phyloP scores from a whole-genome alignment of 1,284 basidiomycete species.

The Pseudozyma tsukubaensis region DNA sequence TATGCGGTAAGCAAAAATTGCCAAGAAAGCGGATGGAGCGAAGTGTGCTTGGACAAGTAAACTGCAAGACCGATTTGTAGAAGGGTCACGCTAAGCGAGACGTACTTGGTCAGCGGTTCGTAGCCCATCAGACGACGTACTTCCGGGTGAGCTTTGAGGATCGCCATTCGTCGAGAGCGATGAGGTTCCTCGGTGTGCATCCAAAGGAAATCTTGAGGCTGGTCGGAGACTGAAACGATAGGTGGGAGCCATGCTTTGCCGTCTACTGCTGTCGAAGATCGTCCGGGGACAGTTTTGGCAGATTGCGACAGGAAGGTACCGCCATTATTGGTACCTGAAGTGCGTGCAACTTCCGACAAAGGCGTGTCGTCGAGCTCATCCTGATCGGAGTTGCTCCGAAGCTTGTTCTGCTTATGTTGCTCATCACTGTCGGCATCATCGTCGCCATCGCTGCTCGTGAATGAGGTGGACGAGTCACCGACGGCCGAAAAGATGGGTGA shows the following conservation, averaged over 20 bases:
- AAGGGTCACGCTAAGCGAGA: slow-evolving; percentile 81
- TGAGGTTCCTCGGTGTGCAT: slow-evolving; percentile 98
- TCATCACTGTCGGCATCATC: slow-evolving; percentile 2
- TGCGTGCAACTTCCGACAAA: slow-evolving; percentile 1
- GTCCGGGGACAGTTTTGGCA: not conserved
- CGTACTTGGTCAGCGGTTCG: slow-evolving; percentile 87
- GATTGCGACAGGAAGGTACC: not conserved
- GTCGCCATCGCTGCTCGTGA: slow-evolving; percentile 16
- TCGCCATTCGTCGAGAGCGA: slow-evolving; percentile 83
- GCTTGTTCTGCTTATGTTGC: not conserved
- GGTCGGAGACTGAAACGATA: slow-evolving; percentile 51
- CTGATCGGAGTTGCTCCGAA: not conserved
- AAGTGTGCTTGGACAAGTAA: slow-evolving; percentile 60
- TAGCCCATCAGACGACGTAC: slow-evolving; percentile 94
- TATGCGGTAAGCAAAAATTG: slow-evolving; percentile 84
- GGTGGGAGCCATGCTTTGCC: slow-evolving; percentile 64
- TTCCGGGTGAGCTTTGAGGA: slow-evolving; percentile 94
- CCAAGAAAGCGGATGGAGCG: slow-evolving; percentile 76
- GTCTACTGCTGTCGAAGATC: slow-evolving; percentile 13
- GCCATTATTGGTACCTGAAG: not conserved
- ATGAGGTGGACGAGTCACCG: slow-evolving; percentile 32
- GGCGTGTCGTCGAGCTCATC: slow-evolving; percentile 21
- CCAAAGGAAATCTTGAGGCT: slow-evolving; percentile 76
- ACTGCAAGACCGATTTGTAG: slow-evolving; percentile 79
- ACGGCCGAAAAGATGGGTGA: slow-evolving; percentile 21